Base-by-base conservation (phyloP, 1,139 yeast species). In the Entelexis sorbosivorans region DNA sequence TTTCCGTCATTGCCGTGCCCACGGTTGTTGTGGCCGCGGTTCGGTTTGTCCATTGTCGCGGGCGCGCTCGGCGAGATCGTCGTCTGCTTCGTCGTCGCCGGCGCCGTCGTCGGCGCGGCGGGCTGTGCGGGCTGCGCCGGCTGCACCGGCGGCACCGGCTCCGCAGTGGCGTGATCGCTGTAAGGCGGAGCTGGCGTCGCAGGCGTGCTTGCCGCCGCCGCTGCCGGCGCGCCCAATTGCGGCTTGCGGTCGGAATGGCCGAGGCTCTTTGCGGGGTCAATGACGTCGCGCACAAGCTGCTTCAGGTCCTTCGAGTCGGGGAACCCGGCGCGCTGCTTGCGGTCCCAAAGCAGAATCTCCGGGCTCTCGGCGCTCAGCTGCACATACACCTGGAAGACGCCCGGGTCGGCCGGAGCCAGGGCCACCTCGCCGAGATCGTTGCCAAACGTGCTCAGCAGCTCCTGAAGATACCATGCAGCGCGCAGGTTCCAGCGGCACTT, bases 401-500 rank as follows among this genome's bases (percentile, higher is more conserved):
- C 85, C 5, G 79, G 67, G 2, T 67, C 68, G 5, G 72, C 71
- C 2, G 85, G 84, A 6, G 68, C 63, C 53, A 80, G 62, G 0
- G 78, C 68, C 2, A 79, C 74, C 52, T 79, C 81, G 11, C 78
- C 79, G 5, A 79, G 59, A 52, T 69, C 65, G 53, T 67, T 60
- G 49, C 76, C 77, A 61, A 79, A 80, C 0, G 86, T 80, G 52
- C 78, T 78, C 31, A 79, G 63, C 2, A 80, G 68, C 62, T 79
- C 86, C 60, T 79, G 85, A 24, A 74, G 68, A 55, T 78, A 78
- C 85, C 85, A 80, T 0, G 79, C 73, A 1, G 84, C 82, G n/a
- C 86, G 66, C 28, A 79, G 68, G 57, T 77, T 75, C 85, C 85
- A 79, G 56, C 77, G 75, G 65, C 85, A 79, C 59, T 70, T 73